Base-by-base conservation (phyloP, 2,329 filamentous ascomycete species). In the Pseudogymnoascus sp. region DNA sequence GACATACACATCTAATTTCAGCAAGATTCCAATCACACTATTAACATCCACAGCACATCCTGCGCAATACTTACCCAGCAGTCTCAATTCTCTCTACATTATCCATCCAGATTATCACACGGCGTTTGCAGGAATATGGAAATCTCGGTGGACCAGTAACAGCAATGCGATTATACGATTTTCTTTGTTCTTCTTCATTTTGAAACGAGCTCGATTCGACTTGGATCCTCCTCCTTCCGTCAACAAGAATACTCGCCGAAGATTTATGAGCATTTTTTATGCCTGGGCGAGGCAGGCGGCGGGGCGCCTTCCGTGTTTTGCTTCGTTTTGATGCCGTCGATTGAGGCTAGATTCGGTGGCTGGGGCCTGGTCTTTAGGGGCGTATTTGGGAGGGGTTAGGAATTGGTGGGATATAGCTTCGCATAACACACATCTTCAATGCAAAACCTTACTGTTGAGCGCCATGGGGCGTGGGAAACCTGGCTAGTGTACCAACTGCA, bases 131-230 rank as follows among this genome's bases (percentile, higher is more conserved):
- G 50, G 50, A 56, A 33, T 56, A 33, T 35, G 50, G 50, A 56
- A 56, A 56, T 56, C 11, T 33, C 31, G 50, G 50, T 22, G 50
- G 50, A 56, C 26, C 50, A 56, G 28, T 12, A 56, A 33, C 50
- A 56, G 50, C 50, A 56, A 56, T 33, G 50, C 50, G 50, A 56
- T 56, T 56, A 56, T 56, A 56, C 50, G 50, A 56, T 56, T 56
- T 56, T 56, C 28, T 56, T 56, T 56, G 50, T 33, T 56, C 50
- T 53, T 31, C n/a, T 31, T 56, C 50, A 56, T 56, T 35, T 56
- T 56, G 50, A 56, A 56, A 56, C 6, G 28, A 33, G 26, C 50
- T 56, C 50, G 50, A 33, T 56, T 35, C 50, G 50, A 56, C 50
- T 35, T 56, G 50, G 28, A 35, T 56, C 50, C 50, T 56, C 50